Evolutionary conservation across 805 yeast species (phyloP), one percentile per base, ranked within the genome.

Genomic region (Metschnikowia hibisci): DNA sequence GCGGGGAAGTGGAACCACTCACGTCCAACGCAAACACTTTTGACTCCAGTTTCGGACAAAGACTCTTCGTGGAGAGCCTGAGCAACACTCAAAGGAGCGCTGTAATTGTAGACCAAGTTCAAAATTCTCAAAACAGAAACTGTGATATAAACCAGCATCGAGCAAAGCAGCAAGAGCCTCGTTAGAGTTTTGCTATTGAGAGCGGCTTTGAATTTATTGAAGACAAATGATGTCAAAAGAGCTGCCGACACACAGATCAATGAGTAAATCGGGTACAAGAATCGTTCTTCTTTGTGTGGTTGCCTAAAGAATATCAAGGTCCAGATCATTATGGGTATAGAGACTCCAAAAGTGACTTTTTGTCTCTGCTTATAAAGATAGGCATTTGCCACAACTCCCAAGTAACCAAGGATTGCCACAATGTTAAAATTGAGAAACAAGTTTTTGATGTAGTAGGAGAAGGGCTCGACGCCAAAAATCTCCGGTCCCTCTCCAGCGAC

Each of bases 1-100:
- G 86, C 81, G 8, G 98, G 96, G 63, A 70, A 90, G 57, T 91
- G 85, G 57, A 87, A 88, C 97, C 97, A 90, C 65, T 91, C 97
- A 45, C 96, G 76, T 2, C 96, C 97, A n/a, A 85, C 73, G 63
- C 98, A 91, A 0, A 91, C 83, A 51, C 80, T 83, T 6, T 36
- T 30, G 15, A 35, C 29, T 64, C 66, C 11, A 48, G 38, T 3
- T 55, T 53, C 6, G 4, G 46, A 30, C 23, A 23, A 16, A 0
- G 52, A 47, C 2, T 52, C 15, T 14, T 57, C 43, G 2, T 48
- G 44, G 22, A 74, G 73, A 11, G 76, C 68, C n/a, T 66, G 53
- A 54, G 80, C 83, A 1, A 84, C 78, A 0, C 66, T 52, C 39
- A 88, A 63, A 5, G 96, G 95, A 0, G 95, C 87, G 25, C 78